Base-by-base conservation (phyloP, 1,284 basidiomycete species). In the Austroboletus novae-zelandiae region DNA sequence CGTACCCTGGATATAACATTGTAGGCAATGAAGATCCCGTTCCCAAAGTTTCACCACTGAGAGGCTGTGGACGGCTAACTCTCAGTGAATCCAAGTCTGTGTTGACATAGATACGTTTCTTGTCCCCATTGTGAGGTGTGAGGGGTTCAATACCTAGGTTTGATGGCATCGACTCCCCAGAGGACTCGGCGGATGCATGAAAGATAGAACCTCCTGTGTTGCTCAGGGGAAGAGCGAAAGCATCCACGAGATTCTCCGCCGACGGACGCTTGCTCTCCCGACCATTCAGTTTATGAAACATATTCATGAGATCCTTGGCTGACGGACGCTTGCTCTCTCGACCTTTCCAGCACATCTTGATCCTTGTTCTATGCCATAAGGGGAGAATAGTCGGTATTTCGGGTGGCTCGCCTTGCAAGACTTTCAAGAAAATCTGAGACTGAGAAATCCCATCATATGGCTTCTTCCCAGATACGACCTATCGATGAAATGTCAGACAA, bases 401-500 rank as follows among this genome's bases (percentile, higher is more conserved):
- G 25, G 65, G 64, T 0, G 51, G 49, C 39, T 54, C 48, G 9
- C 55, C 62, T 0, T 29, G 27, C 36, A 57, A 7, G 30, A 65
- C 42, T 1, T 6, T 34, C 18, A 17, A 0, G 5, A 62, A 2
- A 25, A 61, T 5, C 4, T 11, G 6, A 7, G 17, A 0, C 5
- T 1, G 0, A 41, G 34, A 5, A 25, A 61, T 51, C 5, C 42
- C 64, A 3, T 55, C 47, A 15, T 49, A 64, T 15, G 62, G 62
- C 42, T 48, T 59, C 48, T 42, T 61, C n/a, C 54, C 61, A 25
- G 60, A 61, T n/a, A 60, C 11, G 8, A 65, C 47, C 62, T 66
- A 37, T 37, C 23, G 34, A 47, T 23, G 15, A 25, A 1, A 13
- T 3, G 36, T 65, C 37, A 66, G 61, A 45, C 15, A 39, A n/a